phyloP scores from a whole-genome alignment of 2,329 filamentous ascomycete genomes.

The Talaromyces atroroseus region DNA sequence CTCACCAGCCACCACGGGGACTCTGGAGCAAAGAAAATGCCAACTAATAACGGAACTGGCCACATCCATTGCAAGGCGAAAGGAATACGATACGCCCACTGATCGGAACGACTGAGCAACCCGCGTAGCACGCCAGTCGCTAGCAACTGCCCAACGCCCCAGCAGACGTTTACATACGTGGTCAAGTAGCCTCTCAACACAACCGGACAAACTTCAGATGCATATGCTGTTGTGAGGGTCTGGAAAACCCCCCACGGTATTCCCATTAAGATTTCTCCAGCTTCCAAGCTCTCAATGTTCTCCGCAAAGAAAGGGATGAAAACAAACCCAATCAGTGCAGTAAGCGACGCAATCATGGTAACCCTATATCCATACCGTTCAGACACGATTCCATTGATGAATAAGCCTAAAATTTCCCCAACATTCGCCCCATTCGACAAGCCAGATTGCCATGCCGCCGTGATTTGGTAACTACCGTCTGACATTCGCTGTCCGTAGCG shows the following conservation, averaged over 20 bases:
- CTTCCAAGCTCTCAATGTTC: constrained; percentile 43
- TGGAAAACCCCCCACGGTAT: constrained; percentile 50
- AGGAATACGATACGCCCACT: constrained; percentile 50
- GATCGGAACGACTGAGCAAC: constrained; percentile 42
- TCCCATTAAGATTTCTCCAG: constrained; percentile 47
- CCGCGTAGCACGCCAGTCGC: constrained; percentile 47
- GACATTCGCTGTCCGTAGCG: constrained; percentile 33
- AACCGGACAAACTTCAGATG: constrained; percentile 43
- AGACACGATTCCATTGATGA: constrained; percentile 47
- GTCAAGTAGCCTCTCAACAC: constrained; percentile 42
- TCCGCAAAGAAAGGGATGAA: constrained; percentile 48
- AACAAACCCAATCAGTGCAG: constrained; percentile 44
- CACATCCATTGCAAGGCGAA: constrained; percentile 51
- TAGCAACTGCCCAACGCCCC: constrained; percentile 47
- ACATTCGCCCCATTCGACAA: constrained; percentile 40
- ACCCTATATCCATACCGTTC: constrained; percentile 49
- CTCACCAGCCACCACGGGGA: constrained; percentile 50
- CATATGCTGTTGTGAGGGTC: constrained; percentile 43
- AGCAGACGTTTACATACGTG: constrained; percentile 43
- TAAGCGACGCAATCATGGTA: constrained; percentile 44
- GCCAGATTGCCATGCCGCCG: constrained; percentile 43
- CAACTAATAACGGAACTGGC: constrained; percentile 46
- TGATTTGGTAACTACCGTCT: constrained; percentile 32
- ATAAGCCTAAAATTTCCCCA: constrained; percentile 46
- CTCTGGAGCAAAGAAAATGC: constrained; percentile 44